Evolutionary conservation across 1,284 basidiomycete genomes (phyloP).

Genomic region (Naganishia sp.): DNA sequence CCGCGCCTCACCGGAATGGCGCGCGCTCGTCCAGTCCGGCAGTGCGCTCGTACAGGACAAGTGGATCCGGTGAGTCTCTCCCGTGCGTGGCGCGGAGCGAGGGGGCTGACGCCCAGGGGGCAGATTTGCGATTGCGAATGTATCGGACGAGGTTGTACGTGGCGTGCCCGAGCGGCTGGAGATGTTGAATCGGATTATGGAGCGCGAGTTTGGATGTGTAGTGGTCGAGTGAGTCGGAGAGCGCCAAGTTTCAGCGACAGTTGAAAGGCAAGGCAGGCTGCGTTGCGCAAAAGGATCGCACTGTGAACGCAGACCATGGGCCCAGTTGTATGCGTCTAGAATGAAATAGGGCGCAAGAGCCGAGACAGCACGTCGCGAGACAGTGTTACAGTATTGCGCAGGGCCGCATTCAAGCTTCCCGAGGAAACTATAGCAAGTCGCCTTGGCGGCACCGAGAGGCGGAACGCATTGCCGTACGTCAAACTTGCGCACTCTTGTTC

Average conservation of each 20-base stretch:
- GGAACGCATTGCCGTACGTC: no score
- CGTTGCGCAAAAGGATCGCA: no score
- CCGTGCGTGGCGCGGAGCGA: neutral
- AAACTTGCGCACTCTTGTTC: no score
- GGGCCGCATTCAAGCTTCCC: no score
- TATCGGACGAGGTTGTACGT: slow-evolving; percentile 64
- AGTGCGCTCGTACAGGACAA: slow-evolving; percentile 54
- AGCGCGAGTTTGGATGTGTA: neutral
- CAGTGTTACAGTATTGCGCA: no score
- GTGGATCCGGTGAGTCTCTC: slow-evolving; percentile 62
- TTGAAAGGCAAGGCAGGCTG: no score
- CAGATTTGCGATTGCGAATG: slow-evolving; percentile 76
- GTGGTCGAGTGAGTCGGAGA: neutral
- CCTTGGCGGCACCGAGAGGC: no score
- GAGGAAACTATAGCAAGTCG: no score
- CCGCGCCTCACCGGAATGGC: slow-evolving; percentile 46
- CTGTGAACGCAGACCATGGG: no score
- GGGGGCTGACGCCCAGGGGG: slow-evolving; percentile 21
- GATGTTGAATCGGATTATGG: slow-evolving; percentile 53
- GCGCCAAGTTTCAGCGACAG: neutral
- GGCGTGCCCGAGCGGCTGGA: slow-evolving; percentile 63
- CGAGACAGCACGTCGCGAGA: no score
- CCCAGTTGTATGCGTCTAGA: no score
- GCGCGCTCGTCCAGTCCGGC: slow-evolving; percentile 39
- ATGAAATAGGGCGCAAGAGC: no score